These are phyloP conservation scores for Penicillium samsonianum DNA, from an alignment of 495 filamentous ascomycete species.

Conservation along the genomic window DNA sequence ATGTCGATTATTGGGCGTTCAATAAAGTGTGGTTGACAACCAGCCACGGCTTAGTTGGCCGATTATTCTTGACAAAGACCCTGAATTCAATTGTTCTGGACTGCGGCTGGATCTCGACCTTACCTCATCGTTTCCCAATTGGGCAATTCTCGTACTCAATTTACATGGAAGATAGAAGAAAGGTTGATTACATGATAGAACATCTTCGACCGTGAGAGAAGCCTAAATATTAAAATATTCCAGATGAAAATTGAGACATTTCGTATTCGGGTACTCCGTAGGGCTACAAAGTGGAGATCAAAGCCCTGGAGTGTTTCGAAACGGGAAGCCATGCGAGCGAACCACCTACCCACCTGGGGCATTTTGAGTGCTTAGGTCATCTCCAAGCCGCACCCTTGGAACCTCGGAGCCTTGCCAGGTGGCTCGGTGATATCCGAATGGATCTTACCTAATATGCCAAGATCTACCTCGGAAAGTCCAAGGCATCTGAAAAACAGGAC, in stretches of 20 bases:
- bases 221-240: neutral
- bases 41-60: neutral
- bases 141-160: too few relatives aligned
- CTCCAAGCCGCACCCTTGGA: neutral
- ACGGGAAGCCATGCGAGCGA: conserved; percentile 8
- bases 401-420: too few relatives aligned
- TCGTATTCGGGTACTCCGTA: neutral
- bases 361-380: neutral
- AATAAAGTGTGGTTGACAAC: neutral
- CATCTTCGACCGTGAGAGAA: neutral
- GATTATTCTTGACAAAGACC: too few relatives aligned
- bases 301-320: neutral
- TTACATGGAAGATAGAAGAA: neutral
- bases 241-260: neutral
- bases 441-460: neutral
- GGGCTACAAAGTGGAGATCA: conserved; percentile 6
- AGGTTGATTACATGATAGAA: neutral
- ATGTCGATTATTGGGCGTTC: neutral
- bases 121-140: neutral
- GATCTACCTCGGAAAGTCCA: neutral
- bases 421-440: conserved; percentile 11
- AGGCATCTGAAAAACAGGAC: neutral
- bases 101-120: neutral
- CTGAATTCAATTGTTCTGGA: neutral
- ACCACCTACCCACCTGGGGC: neutral